Conservation (phyloP, 2,329 filamentous ascomycete species). For the Podosphaera fusca region DNA sequence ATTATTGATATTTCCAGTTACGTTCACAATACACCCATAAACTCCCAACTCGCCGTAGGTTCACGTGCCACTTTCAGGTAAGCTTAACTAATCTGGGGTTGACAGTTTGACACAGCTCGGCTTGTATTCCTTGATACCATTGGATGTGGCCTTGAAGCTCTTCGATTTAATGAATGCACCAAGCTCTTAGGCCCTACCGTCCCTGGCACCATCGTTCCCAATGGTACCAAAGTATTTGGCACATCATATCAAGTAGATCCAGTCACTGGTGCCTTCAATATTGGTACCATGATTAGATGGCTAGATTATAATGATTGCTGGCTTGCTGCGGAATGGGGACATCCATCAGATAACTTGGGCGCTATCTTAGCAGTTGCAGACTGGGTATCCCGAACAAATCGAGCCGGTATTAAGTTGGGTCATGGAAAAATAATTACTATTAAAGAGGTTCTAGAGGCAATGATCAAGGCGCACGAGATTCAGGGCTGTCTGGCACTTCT, state of each 20-base stretch:
- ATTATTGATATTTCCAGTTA: constrained; percentile 90
- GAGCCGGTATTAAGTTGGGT: constrained; percentile 52
- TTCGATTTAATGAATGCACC: constrained; percentile 86
- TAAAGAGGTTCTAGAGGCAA: constrained; percentile 77
- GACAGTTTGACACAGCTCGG: constrained; percentile 78
- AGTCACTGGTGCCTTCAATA: constrained; percentile 93
- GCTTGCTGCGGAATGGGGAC: constrained; percentile 96
- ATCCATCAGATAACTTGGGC: constrained; percentile 93
- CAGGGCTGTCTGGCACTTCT: constrained; percentile 90
- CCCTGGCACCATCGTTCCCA: constrained; percentile 71
- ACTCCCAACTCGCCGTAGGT: constrained; percentile 80
- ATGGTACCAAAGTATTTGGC: constrained; percentile 75
- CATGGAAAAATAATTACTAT: constrained; percentile 75
- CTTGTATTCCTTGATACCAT: constrained; percentile 94
- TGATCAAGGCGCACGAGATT: constrained; percentile 99
- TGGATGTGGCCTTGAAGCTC: constrained; percentile 84
- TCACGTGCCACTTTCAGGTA: neutral
- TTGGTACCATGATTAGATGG: constrained; percentile 96
- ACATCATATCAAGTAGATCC: constrained; percentile 89
- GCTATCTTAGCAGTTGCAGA: constrained; percentile 92
- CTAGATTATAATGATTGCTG: constrained; percentile 99
- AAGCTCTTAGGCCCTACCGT: constrained; percentile 88
- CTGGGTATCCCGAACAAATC: constrained; percentile 85
- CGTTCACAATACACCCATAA: constrained; percentile 74
- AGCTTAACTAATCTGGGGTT: constrained; percentile 6